phyloP scores from a whole-genome alignment of 192 early-diverging fungal genomes.

The Coemansia sp. region DNA sequence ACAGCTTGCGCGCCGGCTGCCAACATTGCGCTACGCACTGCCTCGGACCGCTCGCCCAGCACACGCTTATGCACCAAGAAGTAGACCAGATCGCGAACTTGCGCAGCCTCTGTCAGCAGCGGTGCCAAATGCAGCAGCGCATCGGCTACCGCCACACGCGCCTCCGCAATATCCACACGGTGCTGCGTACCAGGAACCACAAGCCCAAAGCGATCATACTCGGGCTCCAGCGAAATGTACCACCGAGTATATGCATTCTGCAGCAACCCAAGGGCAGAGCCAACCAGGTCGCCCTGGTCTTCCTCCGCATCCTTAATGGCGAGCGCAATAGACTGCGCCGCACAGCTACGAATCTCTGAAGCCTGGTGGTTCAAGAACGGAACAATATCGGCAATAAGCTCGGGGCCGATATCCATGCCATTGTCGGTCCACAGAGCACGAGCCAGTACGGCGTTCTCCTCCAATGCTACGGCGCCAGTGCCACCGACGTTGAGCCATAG shows the following conservation, averaged over 20 bases:
- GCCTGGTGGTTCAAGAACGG: slow-evolving; percentile 23
- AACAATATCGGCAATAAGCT: slow-evolving; percentile 25
- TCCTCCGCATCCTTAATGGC: slow-evolving; percentile 5
- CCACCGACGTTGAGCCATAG: slow-evolving; percentile 43
- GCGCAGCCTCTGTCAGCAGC: slow-evolving; percentile 48
- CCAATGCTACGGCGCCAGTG: slow-evolving; percentile 21
- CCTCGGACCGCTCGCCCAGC: slow-evolving; percentile 77
- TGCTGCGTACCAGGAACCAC: slow-evolving; percentile 80
- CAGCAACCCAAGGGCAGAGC: slow-evolving; percentile 15
- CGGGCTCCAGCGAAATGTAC: slow-evolving; percentile 72
- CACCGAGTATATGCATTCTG: slow-evolving; percentile 33
- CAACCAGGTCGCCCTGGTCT: not conserved
- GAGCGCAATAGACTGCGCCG: slow-evolving; percentile 25
- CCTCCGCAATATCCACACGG: slow-evolving; percentile 73
- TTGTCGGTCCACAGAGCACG: slow-evolving; percentile 45
- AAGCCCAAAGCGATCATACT: slow-evolving; percentile 90
- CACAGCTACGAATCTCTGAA: slow-evolving; percentile 26
- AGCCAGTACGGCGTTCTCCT: slow-evolving; percentile 39
- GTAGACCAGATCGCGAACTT: slow-evolving; percentile 59
- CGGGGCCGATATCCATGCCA: slow-evolving; percentile 28
- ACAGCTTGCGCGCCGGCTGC: slow-evolving; percentile 80
- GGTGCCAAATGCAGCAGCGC: slow-evolving; percentile 70
- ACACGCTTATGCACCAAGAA: slow-evolving; percentile 85
- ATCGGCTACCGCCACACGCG: slow-evolving; percentile 82
- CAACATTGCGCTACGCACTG: slow-evolving; percentile 80